Evolutionary conservation across 129 eudicot species (phyloP), one percentile per base, ranked within the genome.

Genomic region (Flaveria sonorensis): DNA sequence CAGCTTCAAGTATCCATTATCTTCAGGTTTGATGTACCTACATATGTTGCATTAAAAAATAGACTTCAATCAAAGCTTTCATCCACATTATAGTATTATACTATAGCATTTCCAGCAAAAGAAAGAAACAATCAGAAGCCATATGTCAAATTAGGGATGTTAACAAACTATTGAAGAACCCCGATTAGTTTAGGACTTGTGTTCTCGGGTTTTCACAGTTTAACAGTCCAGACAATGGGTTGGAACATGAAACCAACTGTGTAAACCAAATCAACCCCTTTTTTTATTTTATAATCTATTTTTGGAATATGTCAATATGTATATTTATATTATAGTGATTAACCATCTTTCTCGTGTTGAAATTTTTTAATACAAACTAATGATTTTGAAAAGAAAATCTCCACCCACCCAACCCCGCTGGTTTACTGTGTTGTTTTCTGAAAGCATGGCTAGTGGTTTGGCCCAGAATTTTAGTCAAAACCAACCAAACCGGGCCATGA

Each of bases 1-100:
- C 28, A 92, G 81, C 82, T 89, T 84, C 87, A 89, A 66, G 87
- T 92, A 92, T 62, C 93, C 97, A 47, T 53, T 39, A 70, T 68
- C 82, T 63, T 92, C 92, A 2, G 97, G 96, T 75, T 65, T 84
- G 13, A 92, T 78, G 82, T 82, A 87, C 80, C 97, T 89, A 81
- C 78, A 82, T 24, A 53, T 55, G 43, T 51, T 85, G 85, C 81
- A 15, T 16, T 50, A 42, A 45, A 47, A 70, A 46, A 12, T 12
- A 69, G 21, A 71, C 4, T 71, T 48, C 9, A 70, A 2, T 43
- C 8, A 60, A 70, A 60, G 11, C 24, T 24, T 60, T 60, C 30
- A 57, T 57, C 32, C 6, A 57, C 64, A 57, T 57, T 56, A 8
- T 12, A 57, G 6, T 57, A 57, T 57, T 56, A 8, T 12, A 57